Evolutionary conservation across 129 eudicot genomes (phyloP).

Genomic region (Glebionis coronaria): DNA sequence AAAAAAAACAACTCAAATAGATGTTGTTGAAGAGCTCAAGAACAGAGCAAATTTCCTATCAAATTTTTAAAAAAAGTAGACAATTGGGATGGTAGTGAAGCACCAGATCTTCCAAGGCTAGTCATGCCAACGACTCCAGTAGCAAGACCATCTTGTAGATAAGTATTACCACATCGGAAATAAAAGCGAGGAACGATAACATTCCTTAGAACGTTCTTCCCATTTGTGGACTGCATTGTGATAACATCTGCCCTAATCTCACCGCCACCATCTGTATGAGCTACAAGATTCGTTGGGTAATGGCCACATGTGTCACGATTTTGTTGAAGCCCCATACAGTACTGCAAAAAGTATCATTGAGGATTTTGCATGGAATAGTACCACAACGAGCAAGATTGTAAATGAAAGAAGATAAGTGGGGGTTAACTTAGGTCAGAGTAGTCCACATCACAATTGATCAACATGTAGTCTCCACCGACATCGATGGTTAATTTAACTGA

Average conservation of each 20-base stretch:
- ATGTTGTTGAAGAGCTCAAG: not conserved
- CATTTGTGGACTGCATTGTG: not conserved
- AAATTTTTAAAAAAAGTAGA: not conserved
- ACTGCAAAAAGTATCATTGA: not conserved
- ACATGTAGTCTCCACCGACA: not conserved
- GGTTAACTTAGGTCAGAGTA: not conserved
- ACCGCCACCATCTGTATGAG: not conserved
- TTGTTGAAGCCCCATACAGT: not conserved
- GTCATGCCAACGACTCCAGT: not conserved
- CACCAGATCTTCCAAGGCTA: not conserved
- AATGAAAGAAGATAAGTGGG: not conserved
- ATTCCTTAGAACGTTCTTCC: not conserved
- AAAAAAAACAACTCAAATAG: not conserved
- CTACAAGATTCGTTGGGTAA: not conserved
- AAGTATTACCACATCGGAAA: not conserved
- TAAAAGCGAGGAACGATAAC: not conserved
- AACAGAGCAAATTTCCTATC: not conserved
- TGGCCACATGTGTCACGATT: not conserved
- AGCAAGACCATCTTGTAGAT: not conserved
- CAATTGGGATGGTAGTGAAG: not conserved
- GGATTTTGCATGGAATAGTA: not conserved
- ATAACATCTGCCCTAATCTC: not conserved
- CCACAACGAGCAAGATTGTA: not conserved
- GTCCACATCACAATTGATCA: not conserved
- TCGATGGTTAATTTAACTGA: not conserved